Percentiles rank a stretch among this genome's conserved stretches.
Conservation (phyloP, 805 yeast species). For the Ogataea populi-albae region DNA sequence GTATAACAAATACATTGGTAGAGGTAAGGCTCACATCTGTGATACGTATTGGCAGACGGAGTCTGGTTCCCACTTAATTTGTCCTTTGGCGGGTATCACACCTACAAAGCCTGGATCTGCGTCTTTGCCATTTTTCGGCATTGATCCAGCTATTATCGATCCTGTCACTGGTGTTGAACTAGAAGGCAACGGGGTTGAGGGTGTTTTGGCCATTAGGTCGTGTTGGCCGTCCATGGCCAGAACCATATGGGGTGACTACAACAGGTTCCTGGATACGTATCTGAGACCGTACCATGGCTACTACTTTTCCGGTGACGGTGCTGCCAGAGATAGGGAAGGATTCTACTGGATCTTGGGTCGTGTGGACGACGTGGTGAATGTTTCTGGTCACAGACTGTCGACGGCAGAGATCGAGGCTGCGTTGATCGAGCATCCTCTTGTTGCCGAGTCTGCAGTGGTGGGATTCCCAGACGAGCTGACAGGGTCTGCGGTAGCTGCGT, state of each 20-base stretch:
- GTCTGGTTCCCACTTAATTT: slow-evolving; percentile 75
- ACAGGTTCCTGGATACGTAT: slow-evolving; percentile 76
- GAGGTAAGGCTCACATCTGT: slow-evolving; percentile 64
- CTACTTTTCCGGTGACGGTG: slow-evolving; percentile 89
- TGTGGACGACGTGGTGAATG: slow-evolving; percentile 87
- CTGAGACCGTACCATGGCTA: slow-evolving; percentile 76
- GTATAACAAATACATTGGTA: slow-evolving; percentile 73
- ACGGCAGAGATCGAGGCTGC: slow-evolving; percentile 89
- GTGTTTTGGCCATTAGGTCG: slow-evolving; percentile 68
- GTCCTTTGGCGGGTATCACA: slow-evolving; percentile 73
- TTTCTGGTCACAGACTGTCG: slow-evolving; percentile 83
- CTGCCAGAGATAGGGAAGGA: slow-evolving; percentile 81
- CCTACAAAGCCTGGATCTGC: slow-evolving; percentile 88
- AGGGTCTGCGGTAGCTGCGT: slow-evolving; percentile 84
- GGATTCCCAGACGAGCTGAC: slow-evolving; percentile 82
- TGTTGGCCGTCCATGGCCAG: slow-evolving; percentile 89
- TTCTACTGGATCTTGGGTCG: slow-evolving; percentile 84
- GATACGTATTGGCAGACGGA: slow-evolving; percentile 93
- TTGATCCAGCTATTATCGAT: slow-evolving; percentile 68
- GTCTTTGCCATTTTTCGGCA: slow-evolving; percentile 80
- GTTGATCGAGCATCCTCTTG: slow-evolving; percentile 64
- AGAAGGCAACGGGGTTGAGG: slow-evolving; percentile 69
- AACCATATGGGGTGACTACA: slow-evolving; percentile 75
- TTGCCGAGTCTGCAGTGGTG: slow-evolving; percentile 79
- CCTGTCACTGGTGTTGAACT: slow-evolving; percentile 72